phyloP scores from a whole-genome alignment of 2,329 filamentous ascomycete species.

The Claviceps capensis region DNA sequence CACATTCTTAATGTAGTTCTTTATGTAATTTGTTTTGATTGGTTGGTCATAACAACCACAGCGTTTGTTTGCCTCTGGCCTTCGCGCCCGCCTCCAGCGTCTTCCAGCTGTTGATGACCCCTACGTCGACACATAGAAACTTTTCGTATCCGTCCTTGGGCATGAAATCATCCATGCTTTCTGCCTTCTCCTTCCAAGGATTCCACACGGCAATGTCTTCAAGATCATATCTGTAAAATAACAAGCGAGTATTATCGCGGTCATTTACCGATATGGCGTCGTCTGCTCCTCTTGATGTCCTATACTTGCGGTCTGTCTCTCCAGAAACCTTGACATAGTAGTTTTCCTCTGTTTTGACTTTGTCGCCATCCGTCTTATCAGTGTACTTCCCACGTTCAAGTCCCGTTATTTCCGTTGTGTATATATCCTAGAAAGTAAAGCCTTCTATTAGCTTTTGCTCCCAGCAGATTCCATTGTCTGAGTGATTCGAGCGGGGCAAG shows the following conservation, averaged over 20 bases:
- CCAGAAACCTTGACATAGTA: constrained; percentile 53
- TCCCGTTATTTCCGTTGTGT: constrained; percentile 56
- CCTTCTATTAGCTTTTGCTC: neutral
- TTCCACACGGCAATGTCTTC: constrained; percentile 93
- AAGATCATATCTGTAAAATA: constrained; percentile 68
- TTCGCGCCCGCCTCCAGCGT: constrained; percentile 61
- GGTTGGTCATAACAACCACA: no score
- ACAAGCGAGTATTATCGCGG: constrained; percentile 41
- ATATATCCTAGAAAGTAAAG: constrained; percentile 54
- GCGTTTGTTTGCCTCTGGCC: no score
- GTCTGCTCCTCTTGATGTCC: no score
- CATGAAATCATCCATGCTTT: constrained; percentile 70
- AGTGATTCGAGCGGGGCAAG: neutral
- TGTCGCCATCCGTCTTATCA: constrained; percentile 65
- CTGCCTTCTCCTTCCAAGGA: constrained; percentile 78
- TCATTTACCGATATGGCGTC: constrained; percentile 43
- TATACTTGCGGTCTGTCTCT: constrained; percentile 80
- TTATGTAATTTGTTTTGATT: no score
- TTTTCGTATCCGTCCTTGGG: constrained; percentile 83
- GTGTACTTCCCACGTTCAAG: constrained; percentile 64
- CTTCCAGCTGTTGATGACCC: constrained; percentile 69
- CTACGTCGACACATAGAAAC: constrained; percentile 92
- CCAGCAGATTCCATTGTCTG: neutral
- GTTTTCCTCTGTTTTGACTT: constrained; percentile 50
- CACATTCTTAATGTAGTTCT: no score